Evolutionary conservation across 2,329 filamentous ascomycete species (phyloP).

Genomic region (Fusarium incarnatum): DNA sequence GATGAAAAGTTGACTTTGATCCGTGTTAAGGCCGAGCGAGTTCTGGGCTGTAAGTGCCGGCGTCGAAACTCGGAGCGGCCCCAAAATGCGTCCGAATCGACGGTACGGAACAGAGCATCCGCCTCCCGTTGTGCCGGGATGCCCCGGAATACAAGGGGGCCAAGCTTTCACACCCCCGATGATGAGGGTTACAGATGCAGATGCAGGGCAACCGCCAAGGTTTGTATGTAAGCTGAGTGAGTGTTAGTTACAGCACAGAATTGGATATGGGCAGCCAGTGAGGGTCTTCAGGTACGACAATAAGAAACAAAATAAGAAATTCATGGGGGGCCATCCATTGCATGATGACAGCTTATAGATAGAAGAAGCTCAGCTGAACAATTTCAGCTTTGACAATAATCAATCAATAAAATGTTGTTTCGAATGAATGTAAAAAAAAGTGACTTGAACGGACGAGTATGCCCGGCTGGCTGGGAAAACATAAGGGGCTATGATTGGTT

Average conservation of each 20-base stretch:
- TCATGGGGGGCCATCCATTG: neutral
- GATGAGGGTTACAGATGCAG: slow-evolving; percentile 5
- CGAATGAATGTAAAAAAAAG: neutral
- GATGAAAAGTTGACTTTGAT: neutral
- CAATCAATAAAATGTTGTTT: slow-evolving; percentile 2
- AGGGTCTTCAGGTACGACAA: neutral
- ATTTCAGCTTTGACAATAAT: neutral
- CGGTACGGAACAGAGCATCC: slow-evolving; percentile 34
- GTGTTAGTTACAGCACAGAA: neutral
- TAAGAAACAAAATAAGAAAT: neutral
- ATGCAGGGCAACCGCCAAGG: slow-evolving; percentile 25
- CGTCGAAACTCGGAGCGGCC: slow-evolving; percentile 12
- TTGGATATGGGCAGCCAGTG: neutral
- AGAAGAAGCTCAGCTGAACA: neutral
- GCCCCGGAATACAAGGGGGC: slow-evolving; percentile 28
- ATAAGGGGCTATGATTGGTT: slow-evolving; percentile 8
- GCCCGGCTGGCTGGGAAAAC: neutral
- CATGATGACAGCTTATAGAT: neutral
- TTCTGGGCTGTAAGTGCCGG: slow-evolving; percentile 13
- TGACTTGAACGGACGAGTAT: slow-evolving; percentile 1
- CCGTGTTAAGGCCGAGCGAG: slow-evolving; percentile 3
- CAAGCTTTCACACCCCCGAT: slow-evolving; percentile 14
- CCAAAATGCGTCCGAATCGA: slow-evolving; percentile 26
- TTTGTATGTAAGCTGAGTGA: slow-evolving; percentile 18
- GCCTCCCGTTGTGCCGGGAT: slow-evolving; percentile 32